Evolutionary conservation across 1,284 basidiomycete genomes (phyloP).

Genomic region (Peniophora sp.): DNA sequence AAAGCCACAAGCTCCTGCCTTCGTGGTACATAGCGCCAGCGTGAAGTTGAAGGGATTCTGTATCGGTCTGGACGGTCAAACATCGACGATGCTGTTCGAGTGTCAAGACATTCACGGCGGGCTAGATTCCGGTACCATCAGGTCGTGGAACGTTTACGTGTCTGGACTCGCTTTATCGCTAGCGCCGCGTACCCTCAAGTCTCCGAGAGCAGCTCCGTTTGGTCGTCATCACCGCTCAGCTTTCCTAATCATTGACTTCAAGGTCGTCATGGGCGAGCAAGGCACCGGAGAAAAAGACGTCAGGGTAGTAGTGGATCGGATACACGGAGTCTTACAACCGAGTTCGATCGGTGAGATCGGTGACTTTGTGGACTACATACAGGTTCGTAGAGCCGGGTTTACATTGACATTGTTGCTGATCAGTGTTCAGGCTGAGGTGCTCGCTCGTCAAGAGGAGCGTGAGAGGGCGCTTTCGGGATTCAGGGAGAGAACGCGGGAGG

Average conservation of each 20-base stretch:
- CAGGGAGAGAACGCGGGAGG: slow-evolving; percentile 68
- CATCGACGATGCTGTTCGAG: slow-evolving; percentile 67
- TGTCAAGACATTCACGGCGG: slow-evolving; percentile 65
- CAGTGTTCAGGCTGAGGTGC: slow-evolving; percentile 55
- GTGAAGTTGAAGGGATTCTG: slow-evolving; percentile 72
- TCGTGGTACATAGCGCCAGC: slow-evolving; percentile 27
- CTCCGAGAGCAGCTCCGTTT: slow-evolving; percentile 29
- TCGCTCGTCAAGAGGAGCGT: slow-evolving; percentile 64
- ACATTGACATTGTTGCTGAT: slow-evolving; percentile 3
- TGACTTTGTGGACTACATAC: slow-evolving; percentile 79
- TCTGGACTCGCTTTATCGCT: slow-evolving; percentile 69
- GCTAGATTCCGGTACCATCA: slow-evolving; percentile 17
- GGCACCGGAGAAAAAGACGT: slow-evolving; percentile 29
- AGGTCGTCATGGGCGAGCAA: slow-evolving; percentile 28
- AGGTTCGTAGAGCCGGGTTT: slow-evolving; percentile 34
- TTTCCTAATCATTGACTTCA: slow-evolving; percentile 75
- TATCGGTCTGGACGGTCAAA: slow-evolving; percentile 63
- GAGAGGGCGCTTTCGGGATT: slow-evolving; percentile 73
- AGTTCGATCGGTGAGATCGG: slow-evolving; percentile 83
- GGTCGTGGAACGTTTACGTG: slow-evolving; percentile 56
- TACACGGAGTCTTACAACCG: slow-evolving; percentile 89
- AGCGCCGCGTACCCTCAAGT: slow-evolving; percentile 41
- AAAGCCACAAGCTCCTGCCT: slow-evolving; percentile 23
- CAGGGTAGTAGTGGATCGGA: slow-evolving; percentile 56
- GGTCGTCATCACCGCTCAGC: slow-evolving; percentile 66